These are phyloP conservation scores for Vigna hirtella DNA, from an alignment of 306 rosid species.

Conservation along the genomic window DNA sequence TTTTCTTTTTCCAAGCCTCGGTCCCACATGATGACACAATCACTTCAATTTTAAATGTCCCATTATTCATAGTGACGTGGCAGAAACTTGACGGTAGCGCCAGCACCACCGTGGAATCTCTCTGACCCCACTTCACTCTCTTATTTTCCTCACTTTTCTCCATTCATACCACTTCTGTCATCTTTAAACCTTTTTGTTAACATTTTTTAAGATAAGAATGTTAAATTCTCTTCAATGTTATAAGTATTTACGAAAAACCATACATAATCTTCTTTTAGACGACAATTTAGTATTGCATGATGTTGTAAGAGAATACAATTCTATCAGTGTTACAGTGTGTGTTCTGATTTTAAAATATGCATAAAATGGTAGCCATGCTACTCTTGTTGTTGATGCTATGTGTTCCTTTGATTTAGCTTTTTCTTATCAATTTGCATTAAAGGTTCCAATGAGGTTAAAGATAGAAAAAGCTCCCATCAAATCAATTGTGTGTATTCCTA, in stretches of 20 bases:
- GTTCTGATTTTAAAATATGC: neutral
- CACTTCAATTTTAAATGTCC: conserved; percentile 48
- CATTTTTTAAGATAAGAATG: neutral
- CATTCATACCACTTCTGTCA: neutral
- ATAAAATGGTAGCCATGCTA: neutral
- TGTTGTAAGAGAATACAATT: neutral
- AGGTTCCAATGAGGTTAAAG: neutral
- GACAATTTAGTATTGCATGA: neutral
- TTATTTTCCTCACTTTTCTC: neutral
- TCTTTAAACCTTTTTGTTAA: neutral
- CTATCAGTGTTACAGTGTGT: neutral
- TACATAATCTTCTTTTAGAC: neutral
- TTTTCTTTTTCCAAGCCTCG: conserved; percentile 34
- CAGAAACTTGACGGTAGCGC: conserved; percentile 38
- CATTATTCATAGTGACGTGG: conserved; percentile 65
- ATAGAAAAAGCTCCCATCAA: neutral
- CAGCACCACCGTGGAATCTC: conserved; percentile 38
- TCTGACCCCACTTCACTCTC: conserved; percentile 2
- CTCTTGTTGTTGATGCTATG: neutral
- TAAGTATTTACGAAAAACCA: neutral
- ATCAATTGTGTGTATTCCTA: conserved; percentile 7
- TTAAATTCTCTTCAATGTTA: neutral
- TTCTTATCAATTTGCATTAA: neutral
- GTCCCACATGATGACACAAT: conserved; percentile 54
- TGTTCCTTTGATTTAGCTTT: neutral